Base-by-base conservation (phyloP, 345 rosid species). In the Linum tenue region DNA sequence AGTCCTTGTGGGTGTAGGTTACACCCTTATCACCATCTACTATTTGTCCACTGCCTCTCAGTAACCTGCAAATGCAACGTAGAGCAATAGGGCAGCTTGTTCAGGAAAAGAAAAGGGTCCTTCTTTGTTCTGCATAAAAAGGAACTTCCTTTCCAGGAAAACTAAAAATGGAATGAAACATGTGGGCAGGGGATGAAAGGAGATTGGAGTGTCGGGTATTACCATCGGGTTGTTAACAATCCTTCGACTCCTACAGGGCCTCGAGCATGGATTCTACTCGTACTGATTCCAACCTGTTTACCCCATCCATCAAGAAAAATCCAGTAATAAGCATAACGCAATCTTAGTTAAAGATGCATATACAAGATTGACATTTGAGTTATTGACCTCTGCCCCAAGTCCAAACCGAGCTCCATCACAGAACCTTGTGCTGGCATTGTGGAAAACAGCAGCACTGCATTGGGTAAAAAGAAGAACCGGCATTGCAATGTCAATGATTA, bases 191-290 rank as follows among this genome's bases (percentile, higher is more conserved):
- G 31, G 31, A 22, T 22, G 31, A 22, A 43, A 36, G 15, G 14
- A 38, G 62, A 7, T 36, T 50, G 11, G 31, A 5, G 59, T 39
- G 62, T 38, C 37, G 66, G 50, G 59, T 3, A 72, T 55, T 83
- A 95, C 99, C 99, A 95, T 89, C 88, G 77, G 59, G 96, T 95
- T 15, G 97, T 91, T 63, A 95, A 73, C 76, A 95, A 59, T 67
- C 99, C 99, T 79, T 89, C 99, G 8, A 95, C 97, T 50, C 97
- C 99, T 1, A 95, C 99, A 56, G 97, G 97, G 66, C 99, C 99
- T 5, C 99, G 96, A 11, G 99, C 97, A 74, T 95, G 99, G 65
- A 95, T 95, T 76, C 96, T 82, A 71, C 97, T 83, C 11, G 97
- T 91, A 75, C 99, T 91, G 75, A 89, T 89, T 68, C 97, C 99